Percentiles rank a stretch among this genome's conserved stretches.
These are phyloP conservation scores for Chaetomidium leptoderma DNA, from an alignment of 495 filamentous ascomycete species.

Conservation along the genomic window DNA sequence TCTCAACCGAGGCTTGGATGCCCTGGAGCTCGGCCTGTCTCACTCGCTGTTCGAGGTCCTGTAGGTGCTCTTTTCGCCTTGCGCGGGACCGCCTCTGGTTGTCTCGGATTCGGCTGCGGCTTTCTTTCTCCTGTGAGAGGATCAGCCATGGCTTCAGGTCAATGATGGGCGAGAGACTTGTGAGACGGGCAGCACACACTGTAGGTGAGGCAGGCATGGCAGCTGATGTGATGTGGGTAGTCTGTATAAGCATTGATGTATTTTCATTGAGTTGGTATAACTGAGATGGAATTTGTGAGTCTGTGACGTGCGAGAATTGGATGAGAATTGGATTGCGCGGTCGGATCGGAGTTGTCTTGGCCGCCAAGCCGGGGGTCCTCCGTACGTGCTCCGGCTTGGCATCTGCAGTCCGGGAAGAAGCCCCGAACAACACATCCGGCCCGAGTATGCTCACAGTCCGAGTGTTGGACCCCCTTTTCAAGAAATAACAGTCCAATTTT, in stretches of 20 bases:
- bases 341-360: neutral
- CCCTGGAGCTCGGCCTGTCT: slow-evolving; percentile 56
- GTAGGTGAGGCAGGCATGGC: too few relatives aligned
- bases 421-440: neutral
- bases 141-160: neutral
- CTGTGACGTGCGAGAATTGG: too few relatives aligned
- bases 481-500: neutral
- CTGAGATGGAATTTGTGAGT: too few relatives aligned
- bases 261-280: too few relatives aligned
- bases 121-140: slow-evolving; percentile 31
- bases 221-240: too few relatives aligned
- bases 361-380: neutral
- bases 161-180: neutral
- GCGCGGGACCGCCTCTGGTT: slow-evolving; percentile 79
- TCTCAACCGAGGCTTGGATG: slow-evolving; percentile 54
- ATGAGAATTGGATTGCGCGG: too few relatives aligned
- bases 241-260: too few relatives aligned
- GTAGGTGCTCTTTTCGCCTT: slow-evolving; percentile 68
- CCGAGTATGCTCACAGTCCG: neutral
- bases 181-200: neutral
- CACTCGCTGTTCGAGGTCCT: slow-evolving; percentile 63
- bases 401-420: neutral
- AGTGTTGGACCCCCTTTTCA: too few relatives aligned
- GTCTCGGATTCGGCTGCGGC: slow-evolving; percentile 60
- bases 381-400: neutral